Conservation (phyloP, 441 rosid genomes). For the Erodium trifolium region DNA sequence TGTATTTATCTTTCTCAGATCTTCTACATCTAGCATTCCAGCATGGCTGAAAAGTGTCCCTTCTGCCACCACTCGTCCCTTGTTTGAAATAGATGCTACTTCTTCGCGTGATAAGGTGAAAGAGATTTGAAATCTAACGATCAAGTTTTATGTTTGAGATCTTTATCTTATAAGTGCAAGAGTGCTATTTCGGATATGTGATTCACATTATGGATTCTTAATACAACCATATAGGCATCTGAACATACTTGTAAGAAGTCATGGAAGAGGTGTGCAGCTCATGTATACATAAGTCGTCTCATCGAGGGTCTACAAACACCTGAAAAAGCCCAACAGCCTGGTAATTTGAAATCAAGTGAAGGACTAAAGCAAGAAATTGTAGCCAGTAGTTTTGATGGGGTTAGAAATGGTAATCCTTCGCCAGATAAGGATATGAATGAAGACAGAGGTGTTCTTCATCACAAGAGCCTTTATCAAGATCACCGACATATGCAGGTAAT, state of each 20-base stretch:
- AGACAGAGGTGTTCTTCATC: constrained; percentile 24
- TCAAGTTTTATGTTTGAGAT: constrained; percentile 4
- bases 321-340: constrained; percentile 24
- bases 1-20: constrained; percentile 31
- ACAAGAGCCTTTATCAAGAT: constrained; percentile 22
- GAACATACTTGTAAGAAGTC: constrained; percentile 27
- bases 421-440: constrained; percentile 24
- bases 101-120: constrained; percentile 36
- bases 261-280: constrained; percentile 52
- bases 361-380: constrained; percentile 27
- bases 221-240: constrained; percentile 25
- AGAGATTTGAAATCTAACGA: constrained; percentile 8
- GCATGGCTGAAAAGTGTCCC: constrained; percentile 49
- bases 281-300: constrained; percentile 56
- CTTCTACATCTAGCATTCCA: constrained; percentile 38
- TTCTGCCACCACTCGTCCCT: constrained; percentile 25
- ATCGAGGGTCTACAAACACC: constrained; percentile 36
- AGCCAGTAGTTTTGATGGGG: constrained; percentile 24
- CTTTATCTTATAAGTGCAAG: neutral
- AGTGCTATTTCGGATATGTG: no score
- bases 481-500: constrained; percentile 39
- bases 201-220: no score
- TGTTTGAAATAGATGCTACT: constrained; percentile 18
- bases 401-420: constrained; percentile 8
- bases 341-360: constrained; percentile 9